A percentile compares a stretch with the other conserved stretches of the same genome.
Conservation (phyloP, 805 yeast genomes). For the Saccharomycopsis sp. region DNA sequence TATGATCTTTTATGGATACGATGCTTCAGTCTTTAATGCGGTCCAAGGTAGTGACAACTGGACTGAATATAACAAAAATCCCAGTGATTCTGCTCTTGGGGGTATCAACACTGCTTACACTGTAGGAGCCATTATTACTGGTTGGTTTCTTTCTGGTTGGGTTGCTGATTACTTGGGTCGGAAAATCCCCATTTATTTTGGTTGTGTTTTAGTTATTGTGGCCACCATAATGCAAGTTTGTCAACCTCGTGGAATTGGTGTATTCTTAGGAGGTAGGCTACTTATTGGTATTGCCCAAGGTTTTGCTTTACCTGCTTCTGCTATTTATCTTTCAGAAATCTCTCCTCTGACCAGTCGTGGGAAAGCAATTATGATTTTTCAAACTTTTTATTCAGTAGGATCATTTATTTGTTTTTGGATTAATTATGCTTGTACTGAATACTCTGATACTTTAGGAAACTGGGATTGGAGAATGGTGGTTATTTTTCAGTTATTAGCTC, state of each 20-base stretch:
- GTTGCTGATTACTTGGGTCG: constrained; percentile 18
- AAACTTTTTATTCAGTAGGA: constrained; percentile 33
- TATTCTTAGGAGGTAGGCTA: constrained; percentile 27
- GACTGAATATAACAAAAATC: constrained; percentile 18
- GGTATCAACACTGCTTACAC: constrained; percentile 20
- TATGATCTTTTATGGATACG: constrained; percentile 21
- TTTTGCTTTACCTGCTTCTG: constrained; percentile 31
- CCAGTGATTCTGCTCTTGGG: constrained; percentile 19
- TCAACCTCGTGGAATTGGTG: constrained; percentile 17
- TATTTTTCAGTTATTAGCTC: constrained; percentile 29
- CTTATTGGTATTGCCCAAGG: constrained; percentile 36
- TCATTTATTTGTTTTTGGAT: constrained; percentile 36
- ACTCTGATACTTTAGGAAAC: constrained; percentile 24
- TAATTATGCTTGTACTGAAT: constrained; percentile 31
- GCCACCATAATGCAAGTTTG: constrained; percentile 18
- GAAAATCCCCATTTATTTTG: constrained; percentile 16
- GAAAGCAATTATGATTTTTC: constrained; percentile 35
- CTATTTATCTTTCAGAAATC: constrained; percentile 32
- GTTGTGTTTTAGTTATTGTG: constrained; percentile 11
- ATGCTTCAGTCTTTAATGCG: constrained; percentile 21
- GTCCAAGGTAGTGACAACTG: constrained; percentile 20
- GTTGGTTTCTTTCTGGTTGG: constrained; percentile 20
- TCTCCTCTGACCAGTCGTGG: constrained; percentile 34
- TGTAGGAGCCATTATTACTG: constrained; percentile 19
- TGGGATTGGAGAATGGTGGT: constrained; percentile 35